These are phyloP conservation scores for Pichia sp. DNA, from an alignment of 1,139 yeast species.

Conservation along the genomic window DNA sequence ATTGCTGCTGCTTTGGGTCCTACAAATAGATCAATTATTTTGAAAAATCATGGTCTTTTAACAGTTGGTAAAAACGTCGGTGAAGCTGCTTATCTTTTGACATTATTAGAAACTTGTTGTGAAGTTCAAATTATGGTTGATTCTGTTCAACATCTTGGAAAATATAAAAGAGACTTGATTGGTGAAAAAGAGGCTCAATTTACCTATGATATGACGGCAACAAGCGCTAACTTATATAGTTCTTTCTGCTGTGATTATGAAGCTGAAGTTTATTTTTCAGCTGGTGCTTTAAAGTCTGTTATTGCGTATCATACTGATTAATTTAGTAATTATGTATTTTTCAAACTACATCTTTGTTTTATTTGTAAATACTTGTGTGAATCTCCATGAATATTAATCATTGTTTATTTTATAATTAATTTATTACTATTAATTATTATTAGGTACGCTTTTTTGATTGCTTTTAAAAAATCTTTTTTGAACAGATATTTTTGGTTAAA, in stretches of 20 bases:
- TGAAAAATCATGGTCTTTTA: slow-evolving; percentile 69
- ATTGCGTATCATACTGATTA: slow-evolving; percentile 3
- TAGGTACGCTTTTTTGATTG: background rate
- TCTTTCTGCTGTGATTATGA: slow-evolving; percentile 8
- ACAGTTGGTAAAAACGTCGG: slow-evolving; percentile 71
- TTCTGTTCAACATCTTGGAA: slow-evolving; percentile 31
- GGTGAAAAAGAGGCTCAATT: slow-evolving; percentile 3
- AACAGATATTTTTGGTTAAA: too few relatives aligned
- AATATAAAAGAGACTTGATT: slow-evolving; percentile 30
- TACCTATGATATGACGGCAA: slow-evolving; percentile 3
- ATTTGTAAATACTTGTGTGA: background rate
- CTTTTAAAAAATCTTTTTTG: too few relatives aligned
- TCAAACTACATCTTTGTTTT: background rate
- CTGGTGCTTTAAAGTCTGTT: slow-evolving; percentile 2
- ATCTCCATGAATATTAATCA: too few relatives aligned
- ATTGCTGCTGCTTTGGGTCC: slow-evolving; percentile 53
- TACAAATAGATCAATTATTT: slow-evolving; percentile 52
- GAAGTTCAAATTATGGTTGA: slow-evolving; percentile 62
- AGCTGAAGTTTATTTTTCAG: slow-evolving; percentile 2
- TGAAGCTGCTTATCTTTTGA: slow-evolving; percentile 68
- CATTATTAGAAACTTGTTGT: slow-evolving; percentile 60
- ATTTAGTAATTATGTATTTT: background rate
- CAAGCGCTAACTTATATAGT: slow-evolving; percentile 3
- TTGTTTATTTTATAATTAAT: too few relatives aligned
- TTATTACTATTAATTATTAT: too few relatives aligned